Evolutionary conservation across 2,329 filamentous ascomycete species (phyloP), one percentile per base, ranked within the genome.

Genomic region (Cercospora sp.): DNA sequence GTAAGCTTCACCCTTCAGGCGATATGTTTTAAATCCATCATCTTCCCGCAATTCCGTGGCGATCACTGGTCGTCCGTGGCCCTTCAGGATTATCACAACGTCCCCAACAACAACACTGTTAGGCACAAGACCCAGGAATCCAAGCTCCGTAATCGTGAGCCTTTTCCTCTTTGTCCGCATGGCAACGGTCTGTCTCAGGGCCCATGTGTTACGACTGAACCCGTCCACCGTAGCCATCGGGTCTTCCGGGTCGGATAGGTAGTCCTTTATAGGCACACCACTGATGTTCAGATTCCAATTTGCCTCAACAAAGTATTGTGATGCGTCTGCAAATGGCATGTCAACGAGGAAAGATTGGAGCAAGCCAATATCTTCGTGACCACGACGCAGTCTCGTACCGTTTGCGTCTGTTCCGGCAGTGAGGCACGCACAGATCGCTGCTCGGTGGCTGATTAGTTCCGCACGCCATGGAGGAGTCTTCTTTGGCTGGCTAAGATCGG

Each of bases 211-310:
- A 9, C 5, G 9, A 2, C 48, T 53, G 20, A 23, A 3, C 12
- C 1, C 3, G 6, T 40, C 2, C 1, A 0, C 5, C 12, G 6
- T 13, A 2, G 6, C 6, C 5, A 13, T 13, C 13, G 48, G 2
- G 20, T 53, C 48, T 12, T 53, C 2, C 20, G 8, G 5, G 20
- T 53, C 2, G 12, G 5, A 13, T 6, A 53, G 12, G 20, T 53
- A 53, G 48, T 53, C 1, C 5, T 28, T 23, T 13, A 53, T 26
- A 8, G 48, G 48, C 48, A 23, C 20, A 1, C 48, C 48, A 13
- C 18, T 5, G 1, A 53, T 26, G 1, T 7, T 16, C 48, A 53
- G 16, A 1, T 53, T 8, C 12, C 18, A 23, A 26, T 53, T 28
- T 8, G 48, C 48, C 12, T 5, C 48, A 26, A 53, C 20, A 53